Evolutionary conservation across 2,329 filamentous ascomycete species (phyloP).

Genomic region (Aspergillus fischeri): DNA sequence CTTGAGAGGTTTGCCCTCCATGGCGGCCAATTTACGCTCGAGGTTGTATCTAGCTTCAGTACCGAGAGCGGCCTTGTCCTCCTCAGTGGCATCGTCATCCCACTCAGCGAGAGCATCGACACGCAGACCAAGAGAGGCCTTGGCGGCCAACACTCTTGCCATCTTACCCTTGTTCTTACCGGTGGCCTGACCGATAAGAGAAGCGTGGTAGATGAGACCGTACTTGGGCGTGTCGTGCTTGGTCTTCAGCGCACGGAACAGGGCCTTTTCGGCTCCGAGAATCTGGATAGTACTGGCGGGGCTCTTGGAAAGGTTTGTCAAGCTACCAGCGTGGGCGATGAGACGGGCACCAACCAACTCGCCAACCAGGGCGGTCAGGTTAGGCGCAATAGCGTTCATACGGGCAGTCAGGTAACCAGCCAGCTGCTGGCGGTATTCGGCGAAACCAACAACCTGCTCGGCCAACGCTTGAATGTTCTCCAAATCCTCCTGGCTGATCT

Average conservation of each 20-base stretch:
- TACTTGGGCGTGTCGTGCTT: slow-evolving; percentile 99
- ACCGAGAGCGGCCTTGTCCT: slow-evolving; percentile 80
- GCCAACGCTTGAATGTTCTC: slow-evolving; percentile 89
- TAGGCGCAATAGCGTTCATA: slow-evolving; percentile 96
- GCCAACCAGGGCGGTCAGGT: slow-evolving; percentile 87
- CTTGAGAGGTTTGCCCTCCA: slow-evolving; percentile 88
- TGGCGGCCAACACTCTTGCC: slow-evolving; percentile 89
- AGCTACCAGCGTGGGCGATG: slow-evolving; percentile 89
- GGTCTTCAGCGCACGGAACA: slow-evolving; percentile 97
- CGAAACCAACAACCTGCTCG: slow-evolving; percentile 87
- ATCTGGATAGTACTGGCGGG: slow-evolving; percentile 97
- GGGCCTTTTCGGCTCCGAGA: slow-evolving; percentile 94
- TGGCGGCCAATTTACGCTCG: slow-evolving; percentile 47
- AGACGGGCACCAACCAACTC: slow-evolving; percentile 91
- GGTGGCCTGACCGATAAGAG: slow-evolving; percentile 91
- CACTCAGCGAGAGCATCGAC: slow-evolving; percentile 84
- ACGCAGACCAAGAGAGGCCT: slow-evolving; percentile 87
- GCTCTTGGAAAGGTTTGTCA: slow-evolving; percentile 92
- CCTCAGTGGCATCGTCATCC: slow-evolving; percentile 74
- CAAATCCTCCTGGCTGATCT: slow-evolving; percentile 88
- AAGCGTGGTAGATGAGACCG: slow-evolving; percentile 88
- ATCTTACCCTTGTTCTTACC: slow-evolving; percentile 99
- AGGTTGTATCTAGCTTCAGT: slow-evolving; percentile 51
- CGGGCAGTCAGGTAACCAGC: slow-evolving; percentile 84
- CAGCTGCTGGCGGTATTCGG: slow-evolving; percentile 83